Evolutionary conservation across 495 filamentous ascomycete genomes (phyloP).

Genomic region (Xylaria venustula): DNA sequence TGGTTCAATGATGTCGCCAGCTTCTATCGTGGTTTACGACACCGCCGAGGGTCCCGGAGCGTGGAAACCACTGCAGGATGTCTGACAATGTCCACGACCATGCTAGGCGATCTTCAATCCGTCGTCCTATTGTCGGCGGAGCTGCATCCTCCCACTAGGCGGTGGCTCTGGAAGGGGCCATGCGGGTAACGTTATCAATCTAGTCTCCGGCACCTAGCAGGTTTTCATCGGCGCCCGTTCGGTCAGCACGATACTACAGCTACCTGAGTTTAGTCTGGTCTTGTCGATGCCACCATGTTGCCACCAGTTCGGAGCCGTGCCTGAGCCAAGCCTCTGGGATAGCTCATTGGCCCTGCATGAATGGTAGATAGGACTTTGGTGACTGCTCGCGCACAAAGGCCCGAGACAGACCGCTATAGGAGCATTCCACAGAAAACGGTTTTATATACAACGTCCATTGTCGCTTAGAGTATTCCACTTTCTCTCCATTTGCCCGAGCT

Average conservation of each 20-base stretch:
- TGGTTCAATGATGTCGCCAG: background rate
- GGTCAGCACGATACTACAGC: background rate
- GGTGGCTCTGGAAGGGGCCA: background rate
- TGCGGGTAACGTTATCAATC: background rate
- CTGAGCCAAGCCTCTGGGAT: conserved; percentile 4
- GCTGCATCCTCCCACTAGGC: background rate
- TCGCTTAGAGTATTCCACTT: background rate
- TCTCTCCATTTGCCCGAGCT: background rate
- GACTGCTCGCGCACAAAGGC: background rate
- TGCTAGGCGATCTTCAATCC: background rate
- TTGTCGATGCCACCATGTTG: conserved; percentile 4
- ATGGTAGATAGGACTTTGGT: background rate
- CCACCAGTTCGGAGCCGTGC: conserved; percentile 7
- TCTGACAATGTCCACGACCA: background rate
- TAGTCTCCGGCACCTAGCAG: background rate
- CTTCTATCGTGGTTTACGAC: background rate
- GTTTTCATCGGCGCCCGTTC: conserved; percentile 2
- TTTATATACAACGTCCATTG: background rate
- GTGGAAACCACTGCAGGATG: background rate
- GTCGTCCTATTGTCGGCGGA: background rate
- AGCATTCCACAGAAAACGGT: background rate
- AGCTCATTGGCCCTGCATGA: background rate
- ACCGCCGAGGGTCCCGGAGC: background rate
- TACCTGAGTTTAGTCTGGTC: conserved; percentile 5
- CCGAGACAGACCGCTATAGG: background rate